These are phyloP conservation scores for Aspergillus persii DNA, from an alignment of 2,329 filamentous ascomycete species.

Conservation along the genomic window DNA sequence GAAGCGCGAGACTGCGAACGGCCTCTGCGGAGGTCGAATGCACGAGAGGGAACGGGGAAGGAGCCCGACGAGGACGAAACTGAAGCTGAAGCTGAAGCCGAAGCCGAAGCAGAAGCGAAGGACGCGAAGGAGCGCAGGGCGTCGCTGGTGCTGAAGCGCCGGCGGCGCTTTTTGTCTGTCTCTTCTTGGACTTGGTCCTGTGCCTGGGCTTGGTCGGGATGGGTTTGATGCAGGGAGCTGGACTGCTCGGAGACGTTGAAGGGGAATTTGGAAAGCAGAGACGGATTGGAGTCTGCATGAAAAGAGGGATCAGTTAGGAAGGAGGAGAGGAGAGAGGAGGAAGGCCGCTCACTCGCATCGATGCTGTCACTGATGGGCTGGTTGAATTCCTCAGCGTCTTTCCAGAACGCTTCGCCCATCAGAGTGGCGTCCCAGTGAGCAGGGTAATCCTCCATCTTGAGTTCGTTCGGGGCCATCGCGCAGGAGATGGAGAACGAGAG, in stretches of 20 bases:
- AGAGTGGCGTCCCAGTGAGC: slow-evolving; percentile 27
- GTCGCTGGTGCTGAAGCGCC: slow-evolving; percentile 30
- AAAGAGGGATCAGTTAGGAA: background rate
- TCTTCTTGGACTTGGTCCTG: background rate
- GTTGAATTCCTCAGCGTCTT: slow-evolving; percentile 22
- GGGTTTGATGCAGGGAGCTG: background rate
- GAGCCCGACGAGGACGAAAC: background rate
- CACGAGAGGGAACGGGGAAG: background rate
- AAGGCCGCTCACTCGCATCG: slow-evolving; percentile 14
- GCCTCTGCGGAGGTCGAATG: slow-evolving; percentile 8
- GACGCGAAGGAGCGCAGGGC: slow-evolving; percentile 5
- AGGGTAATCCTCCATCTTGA: slow-evolving; percentile 20
- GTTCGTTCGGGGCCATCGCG: slow-evolving; percentile 6
- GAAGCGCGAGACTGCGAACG: slow-evolving; percentile 10
- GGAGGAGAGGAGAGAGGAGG: background rate
- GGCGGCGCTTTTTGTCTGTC: background rate
- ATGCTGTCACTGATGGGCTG: slow-evolving; percentile 15
- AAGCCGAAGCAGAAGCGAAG: background rate
- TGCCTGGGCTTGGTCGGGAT: background rate
- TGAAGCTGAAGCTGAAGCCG: background rate
- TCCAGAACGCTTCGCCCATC: slow-evolving; percentile 30
- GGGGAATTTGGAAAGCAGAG: slow-evolving; percentile 24
- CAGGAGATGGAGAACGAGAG: background rate
- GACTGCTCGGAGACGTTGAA: slow-evolving; percentile 21
- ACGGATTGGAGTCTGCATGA: slow-evolving; percentile 12